Evolutionary conservation across 345 rosid genomes (phyloP).

Genomic region (Jatropha curcas): DNA sequence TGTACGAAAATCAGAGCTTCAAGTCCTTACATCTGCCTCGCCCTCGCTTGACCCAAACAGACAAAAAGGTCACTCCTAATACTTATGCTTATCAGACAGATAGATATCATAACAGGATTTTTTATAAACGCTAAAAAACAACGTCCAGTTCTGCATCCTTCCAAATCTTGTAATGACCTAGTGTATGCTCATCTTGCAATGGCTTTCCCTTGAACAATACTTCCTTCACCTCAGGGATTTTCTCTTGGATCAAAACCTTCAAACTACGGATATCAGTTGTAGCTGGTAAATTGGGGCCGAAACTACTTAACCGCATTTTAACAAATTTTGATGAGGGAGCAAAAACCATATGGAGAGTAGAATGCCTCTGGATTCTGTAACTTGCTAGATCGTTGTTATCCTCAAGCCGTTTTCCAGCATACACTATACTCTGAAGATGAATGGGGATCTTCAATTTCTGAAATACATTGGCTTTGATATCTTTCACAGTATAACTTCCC

Average conservation of each 20-base stretch:
- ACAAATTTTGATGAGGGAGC: not conserved
- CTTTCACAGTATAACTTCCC: conserved; percentile 7
- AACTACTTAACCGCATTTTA: not conserved
- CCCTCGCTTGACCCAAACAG: not conserved
- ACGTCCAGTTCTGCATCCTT: not conserved
- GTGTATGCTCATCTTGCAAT: conserved; percentile 5
- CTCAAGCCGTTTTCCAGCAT: conserved; percentile 34
- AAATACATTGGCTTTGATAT: conserved; percentile 24
- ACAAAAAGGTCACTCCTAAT: too few species aligned
- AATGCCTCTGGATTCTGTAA: conserved; percentile 32
- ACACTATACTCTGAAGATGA: conserved; percentile 7
- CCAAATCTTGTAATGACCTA: conserved; percentile 7
- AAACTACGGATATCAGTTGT: not conserved
- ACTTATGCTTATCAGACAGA: too few species aligned
- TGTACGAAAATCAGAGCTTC: not conserved
- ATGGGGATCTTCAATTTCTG: conserved; percentile 13
- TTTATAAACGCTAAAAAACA: too few species aligned
- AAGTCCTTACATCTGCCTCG: not conserved
- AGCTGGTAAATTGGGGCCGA: not conserved
- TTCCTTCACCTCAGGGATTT: conserved; percentile 10
- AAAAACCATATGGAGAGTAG: conserved; percentile 26
- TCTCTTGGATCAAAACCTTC: conserved; percentile 3
- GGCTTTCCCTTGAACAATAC: not conserved
- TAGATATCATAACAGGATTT: too few species aligned
- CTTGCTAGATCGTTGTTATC: conserved; percentile 20